These are phyloP conservation scores for Talaromyces trachyspermus DNA, from an alignment of 495 filamentous ascomycete species.

Conservation along the genomic window DNA sequence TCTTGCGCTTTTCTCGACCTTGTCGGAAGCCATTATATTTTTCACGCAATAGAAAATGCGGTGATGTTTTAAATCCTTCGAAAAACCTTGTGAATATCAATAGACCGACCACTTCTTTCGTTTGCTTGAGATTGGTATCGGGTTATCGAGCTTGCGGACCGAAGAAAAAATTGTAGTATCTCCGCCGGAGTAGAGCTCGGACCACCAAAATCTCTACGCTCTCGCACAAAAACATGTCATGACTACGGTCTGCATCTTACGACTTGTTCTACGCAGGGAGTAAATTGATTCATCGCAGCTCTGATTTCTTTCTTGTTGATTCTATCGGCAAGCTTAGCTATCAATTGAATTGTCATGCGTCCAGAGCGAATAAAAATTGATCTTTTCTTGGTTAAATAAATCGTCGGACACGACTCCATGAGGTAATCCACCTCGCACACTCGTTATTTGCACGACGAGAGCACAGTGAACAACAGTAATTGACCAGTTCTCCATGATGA, in stretches of 20 bases:
- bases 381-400: conserved; percentile 30
- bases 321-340: conserved; percentile 7
- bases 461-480: conserved; percentile 18
- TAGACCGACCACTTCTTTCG: too few relatives aligned
- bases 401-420: conserved; percentile 36
- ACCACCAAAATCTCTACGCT: too few relatives aligned
- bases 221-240: too few relatives aligned
- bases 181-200: too few relatives aligned
- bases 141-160: too few relatives aligned
- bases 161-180: too few relatives aligned
- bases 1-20: conserved; percentile 69
- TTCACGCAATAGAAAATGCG: not conserved
- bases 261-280: too few relatives aligned
- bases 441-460: not conserved
- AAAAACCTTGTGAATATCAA: too few relatives aligned
- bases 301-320: not conserved
- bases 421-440: conserved; percentile 6
- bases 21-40: conserved; percentile 42
- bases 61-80: too few relatives aligned
- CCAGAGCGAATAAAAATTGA: conserved; percentile 9
- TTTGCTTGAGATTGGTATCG: too few relatives aligned
- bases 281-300: not conserved
- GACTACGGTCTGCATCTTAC: too few relatives aligned
- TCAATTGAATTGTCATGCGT: not conserved
- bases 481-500: conserved; percentile 35